phyloP scores from a whole-genome alignment of 2,329 filamentous ascomycete genomes.

The Apiospora arundinis region DNA sequence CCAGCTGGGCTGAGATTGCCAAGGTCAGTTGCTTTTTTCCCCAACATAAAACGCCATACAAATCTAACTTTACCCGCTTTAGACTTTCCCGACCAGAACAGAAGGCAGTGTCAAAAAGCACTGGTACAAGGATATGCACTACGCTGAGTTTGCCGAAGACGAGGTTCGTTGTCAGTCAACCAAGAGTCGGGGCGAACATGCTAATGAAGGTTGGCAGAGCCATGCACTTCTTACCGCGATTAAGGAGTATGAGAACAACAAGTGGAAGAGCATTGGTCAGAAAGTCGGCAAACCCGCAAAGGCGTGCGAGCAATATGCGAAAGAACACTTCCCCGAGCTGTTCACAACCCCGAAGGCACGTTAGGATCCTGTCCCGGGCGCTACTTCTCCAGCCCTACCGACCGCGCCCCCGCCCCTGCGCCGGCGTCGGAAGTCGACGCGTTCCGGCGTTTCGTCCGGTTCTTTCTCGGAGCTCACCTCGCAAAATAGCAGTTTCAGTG shows the following conservation, averaged over 20 bases:
- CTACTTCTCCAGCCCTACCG: background rate
- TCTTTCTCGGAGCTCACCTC: background rate
- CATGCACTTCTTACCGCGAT: slow-evolving; percentile 87
- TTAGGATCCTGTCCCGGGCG: slow-evolving; percentile 27
- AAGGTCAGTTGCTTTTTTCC: slow-evolving; percentile 68
- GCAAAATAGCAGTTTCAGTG: slow-evolving; percentile 8
- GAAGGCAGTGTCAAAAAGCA: slow-evolving; percentile 99
- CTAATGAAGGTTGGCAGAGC: slow-evolving; percentile 54
- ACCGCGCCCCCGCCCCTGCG: background rate
- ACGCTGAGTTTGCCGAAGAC: slow-evolving; percentile 96
- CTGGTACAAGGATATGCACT: slow-evolving; percentile 99
- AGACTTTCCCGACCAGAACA: slow-evolving; percentile 92
- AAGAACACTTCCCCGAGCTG: slow-evolving; percentile 81
- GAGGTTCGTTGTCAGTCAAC: slow-evolving; percentile 52
- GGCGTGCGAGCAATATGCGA: slow-evolving; percentile 92
- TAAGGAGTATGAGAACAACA: slow-evolving; percentile 98
- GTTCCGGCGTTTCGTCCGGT: background rate
- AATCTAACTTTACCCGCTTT: slow-evolving; percentile 1
- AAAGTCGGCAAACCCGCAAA: slow-evolving; percentile 99
- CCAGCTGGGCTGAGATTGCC: slow-evolving; percentile 97
- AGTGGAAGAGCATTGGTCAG: slow-evolving; percentile 96
- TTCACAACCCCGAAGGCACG: slow-evolving; percentile 39
- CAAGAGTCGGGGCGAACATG: slow-evolving; percentile 34
- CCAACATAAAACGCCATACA: slow-evolving; percentile 26
- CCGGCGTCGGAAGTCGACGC: background rate